Evolutionary conservation across 2,329 filamentous ascomycete genomes (phyloP), one percentile per base, ranked within the genome.

Genomic region (Neonectria magnoliae): DNA sequence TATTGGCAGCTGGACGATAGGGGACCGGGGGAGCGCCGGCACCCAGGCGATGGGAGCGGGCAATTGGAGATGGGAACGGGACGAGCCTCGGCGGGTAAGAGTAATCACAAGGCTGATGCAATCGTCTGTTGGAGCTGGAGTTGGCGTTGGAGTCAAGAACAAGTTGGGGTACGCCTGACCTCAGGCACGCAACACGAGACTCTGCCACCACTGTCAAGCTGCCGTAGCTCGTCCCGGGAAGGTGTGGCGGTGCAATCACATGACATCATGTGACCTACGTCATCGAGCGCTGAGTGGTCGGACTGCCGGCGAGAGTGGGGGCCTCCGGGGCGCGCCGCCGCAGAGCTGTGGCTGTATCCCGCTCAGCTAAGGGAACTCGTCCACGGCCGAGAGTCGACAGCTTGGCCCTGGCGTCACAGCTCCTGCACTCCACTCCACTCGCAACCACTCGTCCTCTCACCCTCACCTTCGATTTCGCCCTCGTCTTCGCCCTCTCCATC

Each of bases 161-260:
- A 66, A 65, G 63, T 50, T 41, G 52, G 42, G 65, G 63, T 64
- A 70, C 71, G 70, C 60, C 69, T 74, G 69, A 74, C 71, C 65
- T 71, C 63, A 71, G 62, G 64, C 66, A 70, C 67, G 64, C 67
- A 67, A 71, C 69, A 74, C 68, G 64, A 67, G 69, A 74, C 64
- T 62, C 59, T 54, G 9, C 47, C 68, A 66, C 68, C 72, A 71
- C 64, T 56, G 18, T n/a, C 41, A 47, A 64, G 57, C 64, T 59
- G 38, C 31, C 18, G 31, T 33, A 60, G 53, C 65, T 52, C 20
- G 53, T 42, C 45, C 38, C 18, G 47, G 29, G 3, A 29, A 33
- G 31, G 5, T 71, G 73, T 75, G 76, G 76, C 76, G 68, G 76
- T 77, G 69, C 61, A 51, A 50, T 75, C 77, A 75, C 75, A 72